These are phyloP conservation scores for Diplodia mutila DNA, from an alignment of 2,329 filamentous ascomycete genomes.

Conservation along the genomic window DNA sequence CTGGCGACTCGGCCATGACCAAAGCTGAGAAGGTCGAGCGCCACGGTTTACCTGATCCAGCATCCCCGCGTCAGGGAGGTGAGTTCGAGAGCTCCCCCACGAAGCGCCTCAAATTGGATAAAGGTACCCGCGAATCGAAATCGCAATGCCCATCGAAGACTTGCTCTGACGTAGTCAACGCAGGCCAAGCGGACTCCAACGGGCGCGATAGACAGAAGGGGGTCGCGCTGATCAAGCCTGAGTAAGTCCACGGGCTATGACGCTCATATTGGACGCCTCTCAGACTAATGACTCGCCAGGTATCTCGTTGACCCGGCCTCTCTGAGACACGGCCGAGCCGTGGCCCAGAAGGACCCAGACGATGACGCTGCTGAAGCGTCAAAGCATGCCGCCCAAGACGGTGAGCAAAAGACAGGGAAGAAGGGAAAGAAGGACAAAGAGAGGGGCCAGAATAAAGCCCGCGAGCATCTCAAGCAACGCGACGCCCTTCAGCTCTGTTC, in stretches of 20 bases:
- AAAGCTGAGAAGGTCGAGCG: slow-evolving; percentile 47
- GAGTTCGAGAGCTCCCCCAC: slow-evolving; percentile 40
- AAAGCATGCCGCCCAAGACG: slow-evolving; percentile 50
- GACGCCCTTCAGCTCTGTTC: slow-evolving; percentile 80
- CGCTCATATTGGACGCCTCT: slow-evolving; percentile 7
- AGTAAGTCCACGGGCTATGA: slow-evolving; percentile 54
- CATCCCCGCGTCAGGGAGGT: slow-evolving; percentile 31
- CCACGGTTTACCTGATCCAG: slow-evolving; percentile 32
- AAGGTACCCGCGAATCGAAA: slow-evolving; percentile 21
- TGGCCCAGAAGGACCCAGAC: slow-evolving; percentile 39
- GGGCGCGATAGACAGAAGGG: slow-evolving; percentile 50
- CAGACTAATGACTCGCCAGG: slow-evolving; percentile 31
- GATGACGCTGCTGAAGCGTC: slow-evolving; percentile 64
- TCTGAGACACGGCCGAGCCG: slow-evolving; percentile 31
- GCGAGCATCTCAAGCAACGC: slow-evolving; percentile 77
- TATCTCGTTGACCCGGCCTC: slow-evolving; percentile 39
- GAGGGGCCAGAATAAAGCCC: slow-evolving; percentile 79
- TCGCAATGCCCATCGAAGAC: neutral
- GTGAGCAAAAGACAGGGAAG: slow-evolving; percentile 44
- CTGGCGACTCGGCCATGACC: slow-evolving; percentile 44
- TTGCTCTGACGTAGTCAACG: slow-evolving; percentile 9
- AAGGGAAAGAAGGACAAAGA: slow-evolving; percentile 61
- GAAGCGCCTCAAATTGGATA: slow-evolving; percentile 23
- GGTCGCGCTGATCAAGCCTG: slow-evolving; percentile 72
- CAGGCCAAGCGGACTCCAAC: slow-evolving; percentile 12